Conservation (phyloP, 495 filamentous ascomycete species). For the Aspergillus steynii region DNA sequence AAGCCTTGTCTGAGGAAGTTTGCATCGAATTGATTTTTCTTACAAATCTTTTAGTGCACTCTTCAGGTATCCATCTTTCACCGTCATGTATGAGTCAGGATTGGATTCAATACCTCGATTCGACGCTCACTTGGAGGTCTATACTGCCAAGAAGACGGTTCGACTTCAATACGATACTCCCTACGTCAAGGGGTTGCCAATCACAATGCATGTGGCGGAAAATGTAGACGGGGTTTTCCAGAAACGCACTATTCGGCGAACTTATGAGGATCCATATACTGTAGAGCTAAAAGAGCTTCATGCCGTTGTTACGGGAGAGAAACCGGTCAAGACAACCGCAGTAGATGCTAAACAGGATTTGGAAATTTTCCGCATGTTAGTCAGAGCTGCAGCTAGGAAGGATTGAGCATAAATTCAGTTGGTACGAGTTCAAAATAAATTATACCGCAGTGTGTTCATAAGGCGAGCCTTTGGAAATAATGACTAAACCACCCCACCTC, state of each 20-base stretch:
- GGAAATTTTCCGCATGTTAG: constrained; percentile 18
- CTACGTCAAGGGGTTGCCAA: constrained; percentile 51
- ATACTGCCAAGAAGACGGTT: constrained; percentile 41
- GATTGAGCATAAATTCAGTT: no score
- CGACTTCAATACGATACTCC: constrained; percentile 45
- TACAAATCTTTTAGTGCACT: neutral
- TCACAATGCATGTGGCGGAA: constrained; percentile 41
- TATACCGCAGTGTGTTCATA: no score
- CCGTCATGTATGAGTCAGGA: constrained; percentile 51
- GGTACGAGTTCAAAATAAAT: no score
- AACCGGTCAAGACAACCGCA: constrained; percentile 40
- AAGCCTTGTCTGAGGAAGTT: constrained; percentile 1
- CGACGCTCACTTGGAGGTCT: constrained; percentile 51
- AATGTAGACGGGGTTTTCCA: constrained; percentile 26
- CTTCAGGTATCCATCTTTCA: constrained; percentile 27
- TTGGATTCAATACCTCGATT: constrained; percentile 48
- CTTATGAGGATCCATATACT: constrained; percentile 52
- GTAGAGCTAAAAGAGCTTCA: constrained; percentile 43
- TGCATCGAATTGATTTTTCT: neutral
- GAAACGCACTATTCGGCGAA: constrained; percentile 28
- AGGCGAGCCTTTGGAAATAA: no score
- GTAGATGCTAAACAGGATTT: constrained; percentile 46
- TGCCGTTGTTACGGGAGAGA: constrained; percentile 33
- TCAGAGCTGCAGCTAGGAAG: no score
- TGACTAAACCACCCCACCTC: no score